These are phyloP conservation scores for Aspergillus calidoustus DNA, from an alignment of 2,329 filamentous ascomycete species.

Conservation along the genomic window DNA sequence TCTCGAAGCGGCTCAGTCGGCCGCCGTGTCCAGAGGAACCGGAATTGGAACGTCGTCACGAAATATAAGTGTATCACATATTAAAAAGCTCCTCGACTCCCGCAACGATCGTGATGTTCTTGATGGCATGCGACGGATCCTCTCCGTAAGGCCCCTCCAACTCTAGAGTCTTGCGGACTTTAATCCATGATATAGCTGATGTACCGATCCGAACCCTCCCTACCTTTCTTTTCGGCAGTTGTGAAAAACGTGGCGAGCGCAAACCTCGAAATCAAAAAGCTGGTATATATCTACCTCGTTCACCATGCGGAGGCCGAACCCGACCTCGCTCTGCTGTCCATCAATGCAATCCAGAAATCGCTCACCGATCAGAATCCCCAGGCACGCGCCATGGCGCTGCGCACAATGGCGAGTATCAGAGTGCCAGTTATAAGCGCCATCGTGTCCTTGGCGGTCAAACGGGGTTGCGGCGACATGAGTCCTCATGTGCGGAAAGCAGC, in stretches of 20 bases:
- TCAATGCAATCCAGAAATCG: slow-evolving; percentile 99
- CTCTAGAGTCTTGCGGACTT: slow-evolving; percentile 22
- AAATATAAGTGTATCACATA: slow-evolving; percentile 76
- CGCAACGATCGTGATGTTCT: slow-evolving; percentile 90
- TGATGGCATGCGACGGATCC: slow-evolving; percentile 86
- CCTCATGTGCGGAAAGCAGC: slow-evolving; percentile 91
- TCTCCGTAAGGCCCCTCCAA: slow-evolving; percentile 64
- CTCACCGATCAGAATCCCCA: slow-evolving; percentile 90
- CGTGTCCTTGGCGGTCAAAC: slow-evolving; percentile 92
- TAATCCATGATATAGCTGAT: slow-evolving; percentile 72
- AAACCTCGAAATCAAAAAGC: slow-evolving; percentile 93
- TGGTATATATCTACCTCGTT: slow-evolving; percentile 97
- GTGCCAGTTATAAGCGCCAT: slow-evolving; percentile 98
- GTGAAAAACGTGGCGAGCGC: slow-evolving; percentile 97
- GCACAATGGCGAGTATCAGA: slow-evolving; percentile 96
- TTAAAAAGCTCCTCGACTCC: slow-evolving; percentile 94
- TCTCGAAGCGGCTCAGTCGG: slow-evolving; percentile 92
- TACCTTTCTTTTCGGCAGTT: slow-evolving; percentile 94
- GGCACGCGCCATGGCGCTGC: slow-evolving; percentile 86
- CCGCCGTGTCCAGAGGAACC: slow-evolving; percentile 59
- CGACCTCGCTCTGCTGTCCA: slow-evolving; percentile 90
- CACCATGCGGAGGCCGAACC: slow-evolving; percentile 96
- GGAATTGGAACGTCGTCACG: slow-evolving; percentile 65
- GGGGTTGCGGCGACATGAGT: slow-evolving; percentile 91
- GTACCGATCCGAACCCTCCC: slow-evolving; percentile 85